Percentiles rank a stretch among this genome's conserved stretches.
These are phyloP conservation scores for Picea glauca DNA, from an alignment of 75 land plant species.

Conservation along the genomic window DNA sequence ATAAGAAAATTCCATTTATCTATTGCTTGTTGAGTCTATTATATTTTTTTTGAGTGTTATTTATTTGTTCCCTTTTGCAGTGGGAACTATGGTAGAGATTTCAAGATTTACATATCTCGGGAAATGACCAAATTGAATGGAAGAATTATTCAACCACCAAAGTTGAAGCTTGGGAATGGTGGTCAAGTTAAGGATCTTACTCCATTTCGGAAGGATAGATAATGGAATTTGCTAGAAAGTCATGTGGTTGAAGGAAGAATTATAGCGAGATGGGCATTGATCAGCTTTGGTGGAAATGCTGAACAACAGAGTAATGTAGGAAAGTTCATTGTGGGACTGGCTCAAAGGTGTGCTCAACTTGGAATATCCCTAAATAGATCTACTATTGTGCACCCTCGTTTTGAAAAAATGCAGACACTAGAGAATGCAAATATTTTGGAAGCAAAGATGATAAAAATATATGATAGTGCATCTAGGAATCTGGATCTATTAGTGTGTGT, in stretches of 20 bases:
- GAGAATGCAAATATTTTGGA: slow-evolving; percentile 48
- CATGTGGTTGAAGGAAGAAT: slow-evolving; percentile 60
- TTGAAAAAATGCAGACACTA: slow-evolving; percentile 46
- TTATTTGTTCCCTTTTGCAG: too few species aligned
- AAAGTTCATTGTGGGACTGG: slow-evolving; percentile 45
- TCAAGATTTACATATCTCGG: slow-evolving; percentile 54
- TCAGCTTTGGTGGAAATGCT: slow-evolving; percentile 66
- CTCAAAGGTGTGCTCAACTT: slow-evolving; percentile 55
- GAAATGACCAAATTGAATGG: slow-evolving; percentile 69
- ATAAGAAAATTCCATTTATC: too few species aligned
- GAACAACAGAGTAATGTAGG: slow-evolving; percentile 47
- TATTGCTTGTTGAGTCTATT: too few species aligned
- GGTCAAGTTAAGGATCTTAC: slow-evolving; percentile 42
- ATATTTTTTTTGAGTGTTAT: too few species aligned
- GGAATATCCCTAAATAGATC: slow-evolving; percentile 52
- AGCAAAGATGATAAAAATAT: slow-evolving; percentile 48
- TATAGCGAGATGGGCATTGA: slow-evolving; percentile 66
- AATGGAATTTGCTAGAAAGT: slow-evolving; percentile 71
- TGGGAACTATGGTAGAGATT: slow-evolving; percentile 42
- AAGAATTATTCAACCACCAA: slow-evolving; percentile 80
- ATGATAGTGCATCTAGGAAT: slow-evolving; percentile 35
- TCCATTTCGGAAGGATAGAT: slow-evolving; percentile 51
- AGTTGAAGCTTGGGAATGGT: slow-evolving; percentile 63
- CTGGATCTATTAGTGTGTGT: slow-evolving; percentile 78
- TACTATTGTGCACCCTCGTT: slow-evolving; percentile 30